Evolutionary conservation across 768 basidiomycete genomes (phyloP).

Genomic region (Tricholoma flavovirens): DNA sequence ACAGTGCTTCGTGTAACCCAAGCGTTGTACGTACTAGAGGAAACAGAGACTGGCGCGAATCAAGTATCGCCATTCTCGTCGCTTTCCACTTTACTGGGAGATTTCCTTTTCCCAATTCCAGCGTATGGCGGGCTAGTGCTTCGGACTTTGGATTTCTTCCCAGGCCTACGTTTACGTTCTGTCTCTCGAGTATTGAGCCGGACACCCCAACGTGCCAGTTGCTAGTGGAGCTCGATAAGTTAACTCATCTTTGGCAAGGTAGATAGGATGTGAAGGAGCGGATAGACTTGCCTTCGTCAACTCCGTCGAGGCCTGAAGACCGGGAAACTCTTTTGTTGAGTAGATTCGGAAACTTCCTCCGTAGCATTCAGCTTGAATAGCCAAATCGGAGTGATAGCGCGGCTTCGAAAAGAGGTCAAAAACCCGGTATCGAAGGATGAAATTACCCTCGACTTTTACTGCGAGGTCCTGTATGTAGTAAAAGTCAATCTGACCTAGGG

Average conservation of each 20-base stretch:
- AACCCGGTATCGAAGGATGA: conserved; percentile 58
- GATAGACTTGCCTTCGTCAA: conserved; percentile 50
- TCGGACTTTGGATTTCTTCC: conserved; percentile 26
- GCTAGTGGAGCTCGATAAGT: conserved; percentile 22
- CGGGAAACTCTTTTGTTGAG: conserved; percentile 69
- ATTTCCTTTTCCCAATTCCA: conserved; percentile 9
- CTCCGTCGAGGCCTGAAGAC: conserved; percentile 58
- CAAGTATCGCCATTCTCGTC: conserved; percentile 9
- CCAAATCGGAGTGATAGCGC: conserved; percentile 24
- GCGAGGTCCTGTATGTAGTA: conserved; percentile 52
- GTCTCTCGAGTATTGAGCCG: conserved; percentile 55
- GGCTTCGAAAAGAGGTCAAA: conserved; percentile 54
- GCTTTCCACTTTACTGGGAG: not conserved
- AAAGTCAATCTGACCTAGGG: not conserved
- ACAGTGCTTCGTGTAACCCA: not conserved
- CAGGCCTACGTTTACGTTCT: conserved; percentile 42
- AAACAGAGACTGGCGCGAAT: not conserved
- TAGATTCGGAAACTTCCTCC: conserved; percentile 61
- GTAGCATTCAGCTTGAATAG: conserved; percentile 59
- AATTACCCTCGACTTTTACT: conserved; percentile 61
- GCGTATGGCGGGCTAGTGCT: conserved; percentile 13
- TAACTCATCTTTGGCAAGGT: not conserved
- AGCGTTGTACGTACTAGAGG: not conserved
- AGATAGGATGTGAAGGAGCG: not conserved
- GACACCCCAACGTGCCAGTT: conserved; percentile 51